Percentiles rank a stretch among this genome's conserved stretches.
Conservation (phyloP, 108 stramenopile genomes). For the Pelagomonas calceolata region DNA sequence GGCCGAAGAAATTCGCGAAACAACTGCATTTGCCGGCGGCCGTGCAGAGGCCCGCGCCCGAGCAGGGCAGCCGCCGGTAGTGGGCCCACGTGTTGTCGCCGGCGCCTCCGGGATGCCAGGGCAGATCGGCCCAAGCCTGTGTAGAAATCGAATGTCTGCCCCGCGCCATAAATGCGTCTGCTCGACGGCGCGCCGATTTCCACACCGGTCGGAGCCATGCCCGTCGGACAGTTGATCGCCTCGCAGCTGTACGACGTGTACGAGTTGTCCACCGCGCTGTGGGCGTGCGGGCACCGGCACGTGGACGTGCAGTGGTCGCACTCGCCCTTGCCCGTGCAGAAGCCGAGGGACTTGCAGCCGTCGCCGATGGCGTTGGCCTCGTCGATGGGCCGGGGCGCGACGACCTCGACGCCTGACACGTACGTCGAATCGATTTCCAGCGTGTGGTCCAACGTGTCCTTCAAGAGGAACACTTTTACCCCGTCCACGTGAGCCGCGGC, state of each 20-base stretch:
- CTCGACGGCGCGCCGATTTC: too few relatives aligned
- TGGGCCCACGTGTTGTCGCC: too few relatives aligned
- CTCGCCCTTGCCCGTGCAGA: conserved; percentile 39
- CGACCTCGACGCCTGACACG: background rate
- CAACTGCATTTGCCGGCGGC: conserved; percentile 27
- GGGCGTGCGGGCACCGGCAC: conserved; percentile 41
- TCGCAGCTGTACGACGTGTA: background rate
- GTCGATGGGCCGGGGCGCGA: background rate
- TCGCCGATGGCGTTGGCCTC: conserved; percentile 7
- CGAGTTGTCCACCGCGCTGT: background rate
- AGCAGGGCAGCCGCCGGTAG: conserved; percentile 16
- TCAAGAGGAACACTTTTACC: too few relatives aligned
- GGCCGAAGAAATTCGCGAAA: conserved; percentile 23
- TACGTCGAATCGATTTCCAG: too few relatives aligned
- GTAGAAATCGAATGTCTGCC: too few relatives aligned
- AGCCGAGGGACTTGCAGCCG: conserved; percentile 2
- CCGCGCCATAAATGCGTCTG: too few relatives aligned
- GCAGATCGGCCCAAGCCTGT: background rate
- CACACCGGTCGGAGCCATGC: too few relatives aligned
- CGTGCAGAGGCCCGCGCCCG: conserved; percentile 44
- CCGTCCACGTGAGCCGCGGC: too few relatives aligned
- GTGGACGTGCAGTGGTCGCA: conserved; percentile 43
- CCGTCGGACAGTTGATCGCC: background rate
- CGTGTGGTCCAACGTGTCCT: too few relatives aligned
- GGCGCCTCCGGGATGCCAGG: background rate